phyloP scores from a whole-genome alignment of 2,329 filamentous ascomycete genomes.

The Talaromyces albobiverticillius region DNA sequence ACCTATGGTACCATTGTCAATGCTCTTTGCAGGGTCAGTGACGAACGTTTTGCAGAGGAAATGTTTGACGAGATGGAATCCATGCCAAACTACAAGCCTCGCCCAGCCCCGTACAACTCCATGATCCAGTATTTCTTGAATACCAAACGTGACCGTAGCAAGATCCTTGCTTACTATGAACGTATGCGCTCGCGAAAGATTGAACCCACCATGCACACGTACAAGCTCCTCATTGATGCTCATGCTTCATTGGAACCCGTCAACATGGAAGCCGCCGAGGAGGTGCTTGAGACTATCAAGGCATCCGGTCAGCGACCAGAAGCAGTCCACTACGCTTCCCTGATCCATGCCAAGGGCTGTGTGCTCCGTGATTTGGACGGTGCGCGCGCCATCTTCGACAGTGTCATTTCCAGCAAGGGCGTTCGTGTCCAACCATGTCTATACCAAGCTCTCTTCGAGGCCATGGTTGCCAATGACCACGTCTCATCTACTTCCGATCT shows the following conservation, averaged over 20 bases:
- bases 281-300: constrained; percentile 75
- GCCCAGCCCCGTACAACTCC: constrained; percentile 96
- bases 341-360: constrained; percentile 95
- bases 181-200: constrained; percentile 88
- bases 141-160: constrained; percentile 91
- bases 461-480: constrained; percentile 91
- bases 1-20: constrained; percentile 99
- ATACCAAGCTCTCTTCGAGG: constrained; percentile 95
- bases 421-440: constrained; percentile 77
- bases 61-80: constrained; percentile 99
- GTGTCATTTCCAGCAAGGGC: constrained; percentile 65
- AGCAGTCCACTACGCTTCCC: constrained; percentile 89
- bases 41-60: constrained; percentile 96
- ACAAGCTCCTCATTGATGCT: constrained; percentile 94
- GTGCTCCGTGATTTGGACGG: constrained; percentile 87
- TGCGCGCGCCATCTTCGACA: constrained; percentile 77
- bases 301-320: constrained; percentile 73
- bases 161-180: constrained; percentile 92
- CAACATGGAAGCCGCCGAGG: constrained; percentile 82
- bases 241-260: constrained; percentile 91
- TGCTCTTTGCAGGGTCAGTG: constrained; percentile 91
- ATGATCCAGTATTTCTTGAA: constrained; percentile 99
- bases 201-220: constrained; percentile 89
- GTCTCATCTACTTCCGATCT: constrained; percentile 73
- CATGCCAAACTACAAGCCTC: constrained; percentile 97